Evolutionary conservation across 73 alveolate species (phyloP).

Genomic region (Symbiodinium natans): DNA sequence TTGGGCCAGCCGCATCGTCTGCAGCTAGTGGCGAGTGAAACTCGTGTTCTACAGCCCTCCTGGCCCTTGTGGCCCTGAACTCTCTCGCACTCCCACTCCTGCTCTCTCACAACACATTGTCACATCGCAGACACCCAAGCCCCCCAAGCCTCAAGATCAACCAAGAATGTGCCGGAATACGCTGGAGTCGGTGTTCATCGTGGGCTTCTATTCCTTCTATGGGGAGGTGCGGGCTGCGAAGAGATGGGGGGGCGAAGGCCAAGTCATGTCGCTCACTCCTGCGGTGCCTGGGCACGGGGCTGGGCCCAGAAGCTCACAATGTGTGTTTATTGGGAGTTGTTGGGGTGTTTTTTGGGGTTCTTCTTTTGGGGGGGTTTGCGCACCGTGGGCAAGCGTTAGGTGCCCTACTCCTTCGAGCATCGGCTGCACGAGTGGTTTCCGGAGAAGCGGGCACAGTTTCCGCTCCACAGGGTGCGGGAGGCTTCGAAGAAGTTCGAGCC

Average conservation of each 20-base stretch:
- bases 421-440: constrained; percentile 79
- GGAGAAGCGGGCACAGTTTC: constrained; percentile 32
- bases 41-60: neutral
- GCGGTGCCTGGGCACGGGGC: constrained; percentile 47
- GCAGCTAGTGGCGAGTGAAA: neutral
- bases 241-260: constrained; percentile 82
- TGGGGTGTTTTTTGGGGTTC: no score
- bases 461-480: constrained; percentile 41
- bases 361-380: no score
- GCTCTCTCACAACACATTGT: no score
- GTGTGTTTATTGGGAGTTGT: no score
- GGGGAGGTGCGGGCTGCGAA: constrained; percentile 89
- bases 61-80: neutral
- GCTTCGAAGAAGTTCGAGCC: constrained; percentile 52
- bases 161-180: constrained; percentile 79
- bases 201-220: constrained; percentile 68
- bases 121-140: no score
- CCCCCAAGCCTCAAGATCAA: no score
- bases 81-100: no score
- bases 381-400: constrained; percentile 34
- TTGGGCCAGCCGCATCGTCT: constrained; percentile 57
- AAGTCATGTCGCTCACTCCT: constrained; percentile 53
- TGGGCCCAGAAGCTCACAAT: no score
- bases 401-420: constrained; percentile 83
- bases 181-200: constrained; percentile 56